Evolutionary conservation across 2,329 filamentous ascomycete genomes (phyloP).

Genomic region (Aureobasidium sp.): DNA sequence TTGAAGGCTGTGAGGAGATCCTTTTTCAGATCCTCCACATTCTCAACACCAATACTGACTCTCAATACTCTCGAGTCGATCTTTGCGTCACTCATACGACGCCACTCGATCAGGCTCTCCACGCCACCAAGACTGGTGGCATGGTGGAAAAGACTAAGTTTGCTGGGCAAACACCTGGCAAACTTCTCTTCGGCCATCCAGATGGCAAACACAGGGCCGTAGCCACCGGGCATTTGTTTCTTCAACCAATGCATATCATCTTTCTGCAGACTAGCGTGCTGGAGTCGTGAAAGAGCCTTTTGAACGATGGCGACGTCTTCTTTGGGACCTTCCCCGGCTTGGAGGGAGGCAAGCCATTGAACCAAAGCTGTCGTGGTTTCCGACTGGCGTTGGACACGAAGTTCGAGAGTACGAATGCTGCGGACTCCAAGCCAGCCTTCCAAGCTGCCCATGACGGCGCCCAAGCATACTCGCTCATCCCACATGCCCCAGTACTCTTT

Average conservation of each 20-base stretch:
- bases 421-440: conserved; percentile 90
- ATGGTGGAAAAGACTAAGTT: conserved; percentile 80
- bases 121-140: conserved; percentile 91
- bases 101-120: conserved; percentile 95
- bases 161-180: conserved; percentile 67
- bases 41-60: conserved; percentile 81
- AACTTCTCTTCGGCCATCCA: conserved; percentile 52
- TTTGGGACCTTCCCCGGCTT: conserved; percentile 33
- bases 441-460: conserved; percentile 77
- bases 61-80: conserved; percentile 69
- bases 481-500: conserved; percentile 46
- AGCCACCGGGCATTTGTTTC: conserved; percentile 86
- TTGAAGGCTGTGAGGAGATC: conserved; percentile 64
- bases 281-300: conserved; percentile 53
- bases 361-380: conserved; percentile 63
- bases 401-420: conserved; percentile 75
- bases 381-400: conserved; percentile 73
- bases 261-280: conserved; percentile 74
- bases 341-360: conserved; percentile 55
- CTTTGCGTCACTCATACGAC: conserved; percentile 71
- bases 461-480: conserved; percentile 67
- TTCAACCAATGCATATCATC: conserved; percentile 63
- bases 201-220: conserved; percentile 80
- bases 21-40: conserved; percentile 70
- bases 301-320: conserved; percentile 42